Evolutionary conservation across 106 monocot genomes (phyloP).

Genomic region (Acorus calamus): DNA sequence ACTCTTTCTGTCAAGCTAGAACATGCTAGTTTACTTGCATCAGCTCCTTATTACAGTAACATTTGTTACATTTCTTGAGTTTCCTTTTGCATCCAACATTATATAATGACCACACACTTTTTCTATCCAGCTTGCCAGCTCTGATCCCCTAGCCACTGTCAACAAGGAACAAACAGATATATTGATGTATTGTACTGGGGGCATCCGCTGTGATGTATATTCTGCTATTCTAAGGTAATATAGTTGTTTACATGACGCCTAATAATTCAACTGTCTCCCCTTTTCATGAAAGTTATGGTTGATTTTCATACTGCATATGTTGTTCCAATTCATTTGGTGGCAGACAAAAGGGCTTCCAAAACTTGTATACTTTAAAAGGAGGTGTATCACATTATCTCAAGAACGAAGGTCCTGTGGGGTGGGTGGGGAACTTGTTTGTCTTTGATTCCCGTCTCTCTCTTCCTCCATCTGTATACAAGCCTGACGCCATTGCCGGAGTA

Average conservation of each 20-base stretch:
- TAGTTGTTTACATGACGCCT: not conserved
- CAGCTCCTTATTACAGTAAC: too few species aligned
- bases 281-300: not conserved
- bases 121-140: constrained; percentile 26
- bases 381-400: constrained; percentile 85
- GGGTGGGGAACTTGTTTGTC: constrained; percentile 91
- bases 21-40: too few species aligned
- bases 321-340: not conserved
- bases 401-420: constrained; percentile 56
- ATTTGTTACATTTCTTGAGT: too few species aligned
- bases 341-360: constrained; percentile 82
- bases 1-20: too few species aligned
- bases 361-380: constrained; percentile 74
- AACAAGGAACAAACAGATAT: constrained; percentile 73
- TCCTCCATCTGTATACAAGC: constrained; percentile 60
- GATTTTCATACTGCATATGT: not conserved
- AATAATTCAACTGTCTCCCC: not conserved
- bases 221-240: constrained; percentile 86
- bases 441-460: constrained; percentile 84
- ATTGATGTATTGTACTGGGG: constrained; percentile 96
- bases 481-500: constrained; percentile 6
- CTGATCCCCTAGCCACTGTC: constrained; percentile 64
- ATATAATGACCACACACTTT: not conserved
- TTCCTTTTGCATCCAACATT: too few species aligned
- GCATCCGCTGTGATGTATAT: constrained; percentile 94